Evolutionary conservation across 2,329 filamentous ascomycete genomes (phyloP).

Genomic region (Pseudocercospora pini-densiflorae): DNA sequence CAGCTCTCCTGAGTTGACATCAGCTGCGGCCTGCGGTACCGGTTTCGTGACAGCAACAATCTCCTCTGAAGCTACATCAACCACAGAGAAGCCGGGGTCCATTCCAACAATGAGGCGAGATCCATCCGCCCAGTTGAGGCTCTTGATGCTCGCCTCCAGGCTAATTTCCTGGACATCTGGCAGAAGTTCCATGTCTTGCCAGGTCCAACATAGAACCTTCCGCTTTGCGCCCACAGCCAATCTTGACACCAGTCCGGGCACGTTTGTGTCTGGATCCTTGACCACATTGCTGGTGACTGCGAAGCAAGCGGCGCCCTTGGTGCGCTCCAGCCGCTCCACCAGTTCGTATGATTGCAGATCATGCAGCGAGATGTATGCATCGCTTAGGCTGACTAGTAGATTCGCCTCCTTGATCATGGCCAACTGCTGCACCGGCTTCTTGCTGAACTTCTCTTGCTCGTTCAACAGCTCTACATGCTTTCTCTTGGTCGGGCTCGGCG

Average conservation of each 20-base stretch:
- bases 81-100: constrained; percentile 87
- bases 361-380: constrained; percentile 86
- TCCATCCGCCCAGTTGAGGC: constrained; percentile 87
- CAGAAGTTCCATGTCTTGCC: constrained; percentile 90
- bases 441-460: constrained; percentile 93
- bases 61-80: constrained; percentile 77
- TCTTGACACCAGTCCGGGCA: constrained; percentile 90
- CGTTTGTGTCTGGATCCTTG: constrained; percentile 82
- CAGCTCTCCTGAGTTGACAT: constrained; percentile 62
- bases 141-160: constrained; percentile 82
- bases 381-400: constrained; percentile 87
- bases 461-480: constrained; percentile 78
- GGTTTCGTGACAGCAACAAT: constrained; percentile 71
- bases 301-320: constrained; percentile 87
- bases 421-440: constrained; percentile 87
- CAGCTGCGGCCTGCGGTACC: constrained; percentile 29
- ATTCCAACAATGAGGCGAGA: constrained; percentile 87
- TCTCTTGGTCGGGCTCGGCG: constrained; percentile 38
- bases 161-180: constrained; percentile 75
- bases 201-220: constrained; percentile 87
- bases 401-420: constrained; percentile 95
- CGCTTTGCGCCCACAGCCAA: constrained; percentile 93
- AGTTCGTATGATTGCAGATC: constrained; percentile 84
- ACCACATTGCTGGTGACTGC: constrained; percentile 95
- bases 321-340: constrained; percentile 78